phyloP scores from a whole-genome alignment of 169 alveolate species.

The Eimeria mitis region DNA sequence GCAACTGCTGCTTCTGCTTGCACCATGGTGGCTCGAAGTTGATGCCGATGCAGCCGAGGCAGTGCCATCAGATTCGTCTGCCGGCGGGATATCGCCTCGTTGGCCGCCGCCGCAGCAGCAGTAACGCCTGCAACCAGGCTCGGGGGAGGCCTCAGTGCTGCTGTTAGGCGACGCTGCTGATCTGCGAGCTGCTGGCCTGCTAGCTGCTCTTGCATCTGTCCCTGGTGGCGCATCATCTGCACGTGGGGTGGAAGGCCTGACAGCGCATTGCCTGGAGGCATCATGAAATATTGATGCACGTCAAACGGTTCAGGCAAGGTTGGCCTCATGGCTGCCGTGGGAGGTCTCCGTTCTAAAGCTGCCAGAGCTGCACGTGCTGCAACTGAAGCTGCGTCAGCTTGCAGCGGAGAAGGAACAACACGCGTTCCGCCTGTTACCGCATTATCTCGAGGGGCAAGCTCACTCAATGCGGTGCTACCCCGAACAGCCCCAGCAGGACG shows the following conservation, averaged over 20 bases:
- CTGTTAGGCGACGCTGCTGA: not conserved
- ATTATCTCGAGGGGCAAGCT: not conserved
- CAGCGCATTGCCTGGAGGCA: not conserved
- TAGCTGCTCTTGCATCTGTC: not conserved
- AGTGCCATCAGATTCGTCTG: not conserved
- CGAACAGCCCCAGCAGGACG: not conserved
- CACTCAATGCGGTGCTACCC: not conserved
- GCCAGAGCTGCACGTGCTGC: not conserved
- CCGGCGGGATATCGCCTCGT: not conserved
- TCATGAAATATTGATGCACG: not conserved
- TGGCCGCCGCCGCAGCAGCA: not conserved
- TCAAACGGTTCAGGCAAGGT: not conserved
- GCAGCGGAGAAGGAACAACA: not conserved
- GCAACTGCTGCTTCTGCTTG: not conserved
- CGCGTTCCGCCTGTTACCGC: not conserved
- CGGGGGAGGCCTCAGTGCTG: not conserved
- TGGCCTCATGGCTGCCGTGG: not conserved
- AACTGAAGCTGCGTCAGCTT: not conserved
- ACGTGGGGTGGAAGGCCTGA: not conserved
- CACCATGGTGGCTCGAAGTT: not conserved
- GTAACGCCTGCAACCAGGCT: not conserved
- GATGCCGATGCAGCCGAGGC: not conserved
- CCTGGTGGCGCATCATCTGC: not conserved
- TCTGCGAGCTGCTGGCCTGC: not conserved
- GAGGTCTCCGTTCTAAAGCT: not conserved